Percentiles rank a stretch among this genome's conserved stretches.
Conservation (phyloP, 257 asterid genomes). For the Perilla frutescens region DNA sequence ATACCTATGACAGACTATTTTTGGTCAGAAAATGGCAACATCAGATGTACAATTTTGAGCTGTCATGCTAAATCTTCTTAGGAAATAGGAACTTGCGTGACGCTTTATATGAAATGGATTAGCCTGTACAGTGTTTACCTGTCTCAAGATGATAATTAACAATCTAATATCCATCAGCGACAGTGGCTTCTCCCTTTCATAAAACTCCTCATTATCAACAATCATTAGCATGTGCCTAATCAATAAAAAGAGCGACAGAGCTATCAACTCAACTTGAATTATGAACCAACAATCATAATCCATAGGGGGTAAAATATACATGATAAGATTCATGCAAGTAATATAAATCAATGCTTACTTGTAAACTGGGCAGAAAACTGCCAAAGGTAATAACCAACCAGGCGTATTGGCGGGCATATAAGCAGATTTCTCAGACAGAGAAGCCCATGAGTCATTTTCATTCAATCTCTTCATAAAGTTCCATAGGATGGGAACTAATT, state of each 20-base stretch:
- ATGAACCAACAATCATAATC: constrained; percentile 23
- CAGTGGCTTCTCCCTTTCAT: constrained; percentile 92
- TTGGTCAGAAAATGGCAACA: constrained; percentile 24
- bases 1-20: constrained; percentile 1
- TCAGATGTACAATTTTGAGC: constrained; percentile 8
- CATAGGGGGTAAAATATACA: constrained; percentile 26
- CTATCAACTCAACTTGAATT: constrained; percentile 35
- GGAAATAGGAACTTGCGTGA: constrained; percentile 22
- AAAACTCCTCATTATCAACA: constrained; percentile 96
- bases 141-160: constrained; percentile 84
- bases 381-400: constrained; percentile 89
- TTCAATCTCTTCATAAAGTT: constrained; percentile 85
- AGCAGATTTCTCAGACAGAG: constrained; percentile 68
- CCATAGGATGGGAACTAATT: constrained; percentile 86
- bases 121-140: constrained; percentile 53
- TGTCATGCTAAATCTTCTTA: constrained; percentile 18
- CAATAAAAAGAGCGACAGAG: constrained; percentile 37
- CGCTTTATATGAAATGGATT: constrained; percentile 21
- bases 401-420: constrained; percentile 74
- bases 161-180: constrained; percentile 76
- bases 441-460: constrained; percentile 76
- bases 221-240: constrained; percentile 92
- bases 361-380: constrained; percentile 96
- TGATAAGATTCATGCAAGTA: constrained; percentile 23
- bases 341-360: constrained; percentile 61